Base-by-base conservation (phyloP, 331 rosid genomes). In the Acacia pycnantha region DNA sequence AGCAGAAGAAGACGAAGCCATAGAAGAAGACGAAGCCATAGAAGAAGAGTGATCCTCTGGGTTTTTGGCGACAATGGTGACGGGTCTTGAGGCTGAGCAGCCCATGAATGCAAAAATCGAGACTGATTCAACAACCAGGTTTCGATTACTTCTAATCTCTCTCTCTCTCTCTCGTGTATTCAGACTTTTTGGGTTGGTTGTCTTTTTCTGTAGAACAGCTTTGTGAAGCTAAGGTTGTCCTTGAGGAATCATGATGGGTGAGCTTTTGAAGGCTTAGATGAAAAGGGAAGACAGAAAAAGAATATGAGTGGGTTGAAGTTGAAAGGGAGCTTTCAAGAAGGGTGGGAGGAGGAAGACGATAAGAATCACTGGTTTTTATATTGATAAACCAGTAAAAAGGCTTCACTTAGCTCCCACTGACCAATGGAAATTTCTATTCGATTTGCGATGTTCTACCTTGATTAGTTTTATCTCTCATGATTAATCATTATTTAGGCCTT, bases 61-160 rank as follows among this genome's bases (percentile, higher is more conserved):
- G 68, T 41, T 75, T 80, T 80, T 90, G 11, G 93, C 79, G 27
- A 88, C 88, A 29, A 84, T 86, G 81, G 90, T 81, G 64, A 59
- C 76, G 61, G 90, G 88, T 89, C 86, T 91, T 75, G 98, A 92
- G 76, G 97, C 91, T 74, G 97, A 88, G 69, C 98, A 94, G 79
- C 98, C 98, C 98, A 94, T 94, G 78, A 69, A 77, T 81, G 73
- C 84, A 79, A 10, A 6, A 61, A 77, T 3, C 15, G 72, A 46
- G 18, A 70, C 46, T 4, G 35, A 27, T 35, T 24, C 51, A 46
- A 37, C 70, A 81, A 77, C 31, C 35, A 77, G 80, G 43, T 24
- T 51, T 47, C 21, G 67, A 27, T n/a, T 48, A 24, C 78, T 19
- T 41, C 40, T 37, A 37, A 37, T 37, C 59, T 79, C 73, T 77